A percentile compares a stretch with the other conserved stretches of the same genome.
Conservation (phyloP, 1,139 yeast genomes). For the Candida freyschussii region DNA sequence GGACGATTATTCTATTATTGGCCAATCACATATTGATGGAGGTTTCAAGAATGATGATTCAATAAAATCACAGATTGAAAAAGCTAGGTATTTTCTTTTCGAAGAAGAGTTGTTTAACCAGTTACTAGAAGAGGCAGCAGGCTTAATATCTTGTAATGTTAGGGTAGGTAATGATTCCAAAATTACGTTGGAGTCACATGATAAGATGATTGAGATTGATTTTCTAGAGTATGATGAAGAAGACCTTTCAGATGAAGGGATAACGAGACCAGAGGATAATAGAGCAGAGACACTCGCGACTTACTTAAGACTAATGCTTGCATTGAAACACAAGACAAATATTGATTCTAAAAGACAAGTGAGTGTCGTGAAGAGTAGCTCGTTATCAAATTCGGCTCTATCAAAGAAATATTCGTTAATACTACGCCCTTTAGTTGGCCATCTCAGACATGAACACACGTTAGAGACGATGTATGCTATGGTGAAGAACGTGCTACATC, state of each 20-base stretch:
- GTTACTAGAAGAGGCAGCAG: constrained; percentile 69
- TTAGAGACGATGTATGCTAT: constrained; percentile 40
- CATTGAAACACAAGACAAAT: constrained; percentile 42
- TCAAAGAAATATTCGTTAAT: constrained; percentile 41
- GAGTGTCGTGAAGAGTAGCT: constrained; percentile 18
- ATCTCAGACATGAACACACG: constrained; percentile 56
- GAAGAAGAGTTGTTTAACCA: constrained; percentile 74
- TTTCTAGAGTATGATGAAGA: constrained; percentile 47
- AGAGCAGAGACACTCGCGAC: constrained; percentile 39
- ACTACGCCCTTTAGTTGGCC: constrained; percentile 64
- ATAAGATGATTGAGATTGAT: constrained; percentile 69
- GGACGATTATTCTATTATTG: constrained; percentile 39
- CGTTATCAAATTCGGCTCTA: constrained; percentile 7
- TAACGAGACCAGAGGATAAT: constrained; percentile 26
- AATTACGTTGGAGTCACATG: constrained; percentile 56
- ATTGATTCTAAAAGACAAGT: constrained; percentile 20
- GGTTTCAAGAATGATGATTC: constrained; percentile 27
- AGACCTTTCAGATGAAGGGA: constrained; percentile 27
- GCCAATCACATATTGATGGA: constrained; percentile 27
- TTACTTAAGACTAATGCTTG: constrained; percentile 39
- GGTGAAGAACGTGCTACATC: constrained; percentile 30
- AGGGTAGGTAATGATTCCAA: constrained; percentile 61
- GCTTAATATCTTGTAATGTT: constrained; percentile 68
- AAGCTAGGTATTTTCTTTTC: constrained; percentile 66
- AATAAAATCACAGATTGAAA: constrained; percentile 49